phyloP scores from a whole-genome alignment of 768 basidiomycete genomes.

The Russula brevipes region DNA sequence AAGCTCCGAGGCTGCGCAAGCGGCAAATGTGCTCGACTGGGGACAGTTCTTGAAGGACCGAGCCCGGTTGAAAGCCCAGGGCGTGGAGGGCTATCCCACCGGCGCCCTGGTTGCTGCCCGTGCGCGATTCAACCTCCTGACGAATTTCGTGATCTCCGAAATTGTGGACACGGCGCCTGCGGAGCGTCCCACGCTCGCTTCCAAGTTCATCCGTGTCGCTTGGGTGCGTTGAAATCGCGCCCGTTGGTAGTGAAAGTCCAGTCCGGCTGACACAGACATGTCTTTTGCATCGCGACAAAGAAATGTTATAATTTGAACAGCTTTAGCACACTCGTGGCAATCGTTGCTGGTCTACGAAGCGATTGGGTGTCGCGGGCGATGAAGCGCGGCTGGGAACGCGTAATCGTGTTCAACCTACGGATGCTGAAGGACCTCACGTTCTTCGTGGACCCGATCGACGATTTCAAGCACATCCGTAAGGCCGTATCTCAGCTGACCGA shows the following conservation, averaged over 20 bases:
- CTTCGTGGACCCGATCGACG: constrained; percentile 57
- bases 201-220: constrained; percentile 81
- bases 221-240: constrained; percentile 50
- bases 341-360: constrained; percentile 69
- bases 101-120: constrained; percentile 69
- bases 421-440: constrained; percentile 66
- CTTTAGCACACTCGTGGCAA: constrained; percentile 73
- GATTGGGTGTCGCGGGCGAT: constrained; percentile 66
- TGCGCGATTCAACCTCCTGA: constrained; percentile 79
- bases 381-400: constrained; percentile 54
- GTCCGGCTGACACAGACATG: constrained; percentile 3
- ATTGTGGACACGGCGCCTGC: constrained; percentile 66
- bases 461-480: constrained; percentile 71
- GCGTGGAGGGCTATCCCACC: constrained; percentile 52
- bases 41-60: constrained; percentile 72
- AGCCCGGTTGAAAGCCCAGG: constrained; percentile 60
- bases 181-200: constrained; percentile 59
- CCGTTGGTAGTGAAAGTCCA: background rate
- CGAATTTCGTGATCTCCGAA: constrained; percentile 76
- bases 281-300: constrained; percentile 35
- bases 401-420: constrained; percentile 66
- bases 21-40: constrained; percentile 78
- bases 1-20: constrained; percentile 42
- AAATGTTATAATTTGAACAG: constrained; percentile 76
- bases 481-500: constrained; percentile 61